Evolutionary conservation across 805 yeast species (phyloP), one percentile per base, ranked within the genome.

Genomic region (Cyberlindnera meyerae): DNA sequence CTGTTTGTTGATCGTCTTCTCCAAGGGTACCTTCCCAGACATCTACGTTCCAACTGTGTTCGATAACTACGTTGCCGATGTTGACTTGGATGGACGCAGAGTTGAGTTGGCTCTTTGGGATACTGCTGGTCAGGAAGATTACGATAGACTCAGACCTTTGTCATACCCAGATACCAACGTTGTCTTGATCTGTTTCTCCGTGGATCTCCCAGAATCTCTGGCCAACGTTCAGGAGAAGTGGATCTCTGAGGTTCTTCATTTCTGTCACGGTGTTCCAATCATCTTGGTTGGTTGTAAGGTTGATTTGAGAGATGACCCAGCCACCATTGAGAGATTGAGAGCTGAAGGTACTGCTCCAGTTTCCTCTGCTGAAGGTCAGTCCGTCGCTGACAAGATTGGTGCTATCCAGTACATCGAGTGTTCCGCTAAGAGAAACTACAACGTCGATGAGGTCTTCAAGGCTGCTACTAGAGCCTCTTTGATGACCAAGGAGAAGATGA

Each of bases 101-200:
- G 97, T 90, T 41, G 96, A 89, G 62, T 71, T 88, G 63, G 95
- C 96, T 7, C 71, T 88, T 50, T 88, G 96, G 96, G 96, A 88
- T 87, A 88, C 96, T 51, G 96, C 97, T 39, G 97, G 97, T 48
- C 97, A 88, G 75, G 97, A 88, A 71, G 97, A 89, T 70, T 88
- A 88, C 61, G 96, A 87, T 64, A 83, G 96, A 65, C 71, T 86
- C 52, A 82, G 95, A 66, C 95, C 96, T 29, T 70, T 86, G 48
- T 81, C 90, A 11, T 88, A 88, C 65, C 96, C 96, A 44, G 95
- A 88, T 61, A 82, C 95, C 27, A 84, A 86, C 60, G 96, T 88
- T 45, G 83, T 88, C 43, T 73, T 88, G 58, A 86, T 88, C 54
- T 88, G 96, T 73, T 88, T 87, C 70, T 79, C 95, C 14, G 75